A percentile compares a stretch with the other conserved stretches of the same genome.
These are phyloP conservation scores for Mortierella sp. DNA, from an alignment of 371 early-diverging fungal species.

Conservation along the genomic window DNA sequence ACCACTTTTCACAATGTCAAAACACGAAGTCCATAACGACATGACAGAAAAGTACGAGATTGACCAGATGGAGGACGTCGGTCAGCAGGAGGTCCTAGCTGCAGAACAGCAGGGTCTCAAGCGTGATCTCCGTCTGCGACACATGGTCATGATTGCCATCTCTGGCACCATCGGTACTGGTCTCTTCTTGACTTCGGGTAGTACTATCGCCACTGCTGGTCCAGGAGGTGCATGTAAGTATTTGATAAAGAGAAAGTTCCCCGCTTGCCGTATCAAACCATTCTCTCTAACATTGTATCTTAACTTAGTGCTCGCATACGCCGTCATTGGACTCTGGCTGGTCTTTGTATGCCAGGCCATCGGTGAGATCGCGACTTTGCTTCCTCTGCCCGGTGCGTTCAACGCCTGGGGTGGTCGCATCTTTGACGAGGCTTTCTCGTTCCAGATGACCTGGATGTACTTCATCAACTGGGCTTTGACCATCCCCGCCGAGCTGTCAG, in stretches of 20 bases:
- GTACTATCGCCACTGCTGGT: slow-evolving; percentile 78
- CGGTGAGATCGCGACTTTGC: slow-evolving; percentile 87
- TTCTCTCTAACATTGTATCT: too few species aligned
- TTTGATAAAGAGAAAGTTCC: too few species aligned
- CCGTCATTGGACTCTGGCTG: slow-evolving; percentile 77
- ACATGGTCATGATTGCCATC: slow-evolving; percentile 85
- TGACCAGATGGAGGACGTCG: slow-evolving; percentile 37
- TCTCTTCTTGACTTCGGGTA: slow-evolving; percentile 86
- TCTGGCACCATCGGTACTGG: slow-evolving; percentile 89
- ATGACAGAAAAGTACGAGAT: slow-evolving; percentile 35
- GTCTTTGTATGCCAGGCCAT: slow-evolving; percentile 85
- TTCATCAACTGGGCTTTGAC: slow-evolving; percentile 89
- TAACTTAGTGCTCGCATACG: slow-evolving; percentile 71
- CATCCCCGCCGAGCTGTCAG: slow-evolving; percentile 84
- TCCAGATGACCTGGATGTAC: slow-evolving; percentile 68
- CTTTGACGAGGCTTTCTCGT: slow-evolving; percentile 84
- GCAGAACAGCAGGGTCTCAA: slow-evolving; percentile 56
- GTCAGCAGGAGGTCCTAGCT: slow-evolving; percentile 1
- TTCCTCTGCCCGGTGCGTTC: slow-evolving; percentile 88
- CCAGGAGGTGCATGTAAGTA: slow-evolving; percentile 76
- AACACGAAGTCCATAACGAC: slow-evolving; percentile 14
- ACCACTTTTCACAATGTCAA: slow-evolving; percentile 20
- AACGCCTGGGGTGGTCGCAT: slow-evolving; percentile 85
- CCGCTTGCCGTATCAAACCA: too few species aligned
- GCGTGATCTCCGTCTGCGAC: slow-evolving; percentile 72